These are phyloP conservation scores for Trichoderma erinaceum DNA, from an alignment of 495 filamentous ascomycete genomes.

Conservation along the genomic window DNA sequence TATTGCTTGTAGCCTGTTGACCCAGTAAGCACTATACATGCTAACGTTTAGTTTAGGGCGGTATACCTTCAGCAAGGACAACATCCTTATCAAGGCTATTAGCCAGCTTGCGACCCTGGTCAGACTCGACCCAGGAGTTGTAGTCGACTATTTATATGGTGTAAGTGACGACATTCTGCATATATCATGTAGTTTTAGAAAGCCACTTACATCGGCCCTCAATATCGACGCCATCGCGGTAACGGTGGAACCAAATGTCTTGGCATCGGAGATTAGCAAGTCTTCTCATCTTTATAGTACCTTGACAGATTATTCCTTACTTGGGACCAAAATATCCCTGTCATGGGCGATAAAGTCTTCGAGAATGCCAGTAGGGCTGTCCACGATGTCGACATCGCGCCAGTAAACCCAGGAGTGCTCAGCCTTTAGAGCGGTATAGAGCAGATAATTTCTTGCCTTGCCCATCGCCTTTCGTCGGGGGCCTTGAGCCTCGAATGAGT, in stretches of 20 bases:
- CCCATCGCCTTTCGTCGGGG: constrained; percentile 88
- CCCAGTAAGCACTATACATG: constrained; percentile 7
- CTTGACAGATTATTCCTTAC: constrained; percentile 49
- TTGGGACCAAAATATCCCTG: constrained; percentile 87
- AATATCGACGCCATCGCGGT: constrained; percentile 73
- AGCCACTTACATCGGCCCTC: constrained; percentile 79
- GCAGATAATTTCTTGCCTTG: constrained; percentile 83
- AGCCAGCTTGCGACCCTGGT: constrained; percentile 68
- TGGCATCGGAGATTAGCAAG: constrained; percentile 26
- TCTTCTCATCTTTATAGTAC: background rate
- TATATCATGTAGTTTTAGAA: background rate
- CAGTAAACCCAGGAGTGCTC: constrained; percentile 99
- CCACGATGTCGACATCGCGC: constrained; percentile 93
- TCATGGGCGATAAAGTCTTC: constrained; percentile 96
- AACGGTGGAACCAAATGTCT: constrained; percentile 99
- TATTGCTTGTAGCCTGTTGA: constrained; percentile 79
- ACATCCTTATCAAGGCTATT: constrained; percentile 67
- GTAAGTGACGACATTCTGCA: constrained; percentile 19
- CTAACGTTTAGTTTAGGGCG: constrained; percentile 12
- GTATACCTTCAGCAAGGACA: constrained; percentile 74
- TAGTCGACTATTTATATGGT: constrained; percentile 67
- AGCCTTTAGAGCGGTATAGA: constrained; percentile 75
- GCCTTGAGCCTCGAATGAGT: constrained; percentile 81
- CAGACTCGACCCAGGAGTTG: constrained; percentile 97
- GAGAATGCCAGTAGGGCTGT: constrained; percentile 78